These are phyloP conservation scores for Chlamydomonas schloesseri DNA, from an alignment of 139 green algal genomes.

Conservation along the genomic window DNA sequence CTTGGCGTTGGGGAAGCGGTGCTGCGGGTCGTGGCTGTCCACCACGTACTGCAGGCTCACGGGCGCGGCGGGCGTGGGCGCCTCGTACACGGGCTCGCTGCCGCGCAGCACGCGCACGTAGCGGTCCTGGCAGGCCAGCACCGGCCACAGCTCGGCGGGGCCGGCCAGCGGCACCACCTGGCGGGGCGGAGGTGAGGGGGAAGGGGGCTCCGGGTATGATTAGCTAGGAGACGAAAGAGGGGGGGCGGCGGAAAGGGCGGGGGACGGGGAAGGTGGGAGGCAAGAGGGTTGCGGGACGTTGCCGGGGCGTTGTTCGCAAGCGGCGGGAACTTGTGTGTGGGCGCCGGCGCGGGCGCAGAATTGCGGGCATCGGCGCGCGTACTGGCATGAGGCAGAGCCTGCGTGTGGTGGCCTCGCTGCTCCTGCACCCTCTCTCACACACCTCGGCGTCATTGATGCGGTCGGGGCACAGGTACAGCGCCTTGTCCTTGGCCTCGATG, in stretches of 20 bases:
- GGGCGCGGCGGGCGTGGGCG: slow-evolving; percentile 64
- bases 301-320: no score
- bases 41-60: slow-evolving; percentile 56
- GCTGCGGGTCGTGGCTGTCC: slow-evolving; percentile 64
- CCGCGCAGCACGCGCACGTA: slow-evolving; percentile 58
- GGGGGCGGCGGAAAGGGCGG: no score
- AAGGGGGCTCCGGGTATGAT: no score
- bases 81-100: slow-evolving; percentile 40
- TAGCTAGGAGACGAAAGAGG: no score
- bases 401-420: no score
- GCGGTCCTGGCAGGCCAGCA: slow-evolving; percentile 76
- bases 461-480: slow-evolving; percentile 91
- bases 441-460: slow-evolving; percentile 76
- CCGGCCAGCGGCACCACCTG: slow-evolving; percentile 62
- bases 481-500: slow-evolving; percentile 93
- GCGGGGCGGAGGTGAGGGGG: no score
- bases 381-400: no score
- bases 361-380: no score
- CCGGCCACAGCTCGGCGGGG: slow-evolving; percentile 45
- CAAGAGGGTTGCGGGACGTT: no score
- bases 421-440: background rate
- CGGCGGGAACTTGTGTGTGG: no score
- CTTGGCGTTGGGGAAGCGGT: slow-evolving; percentile 51
- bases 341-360: no score
- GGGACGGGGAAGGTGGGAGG: background rate